Percentiles rank a stretch among this genome's conserved stretches.
These are phyloP conservation scores for Thalia dealbata DNA, from an alignment of 176 grass and related monocot species.

Conservation along the genomic window DNA sequence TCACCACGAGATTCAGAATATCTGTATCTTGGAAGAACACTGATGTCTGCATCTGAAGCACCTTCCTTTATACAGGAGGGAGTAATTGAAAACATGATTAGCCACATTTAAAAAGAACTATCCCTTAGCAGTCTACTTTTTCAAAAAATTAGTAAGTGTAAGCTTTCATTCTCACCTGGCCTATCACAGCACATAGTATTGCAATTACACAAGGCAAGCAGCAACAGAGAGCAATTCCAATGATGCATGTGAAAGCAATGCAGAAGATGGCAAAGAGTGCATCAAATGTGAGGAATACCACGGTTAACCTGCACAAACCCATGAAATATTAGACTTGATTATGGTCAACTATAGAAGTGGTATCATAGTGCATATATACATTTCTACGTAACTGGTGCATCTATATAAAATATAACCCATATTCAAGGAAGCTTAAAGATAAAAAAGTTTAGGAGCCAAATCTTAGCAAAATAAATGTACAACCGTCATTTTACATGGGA, in stretches of 20 bases:
- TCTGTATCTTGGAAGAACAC: constrained; percentile 81
- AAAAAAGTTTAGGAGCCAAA: not conserved
- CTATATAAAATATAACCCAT: not conserved
- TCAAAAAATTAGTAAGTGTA: not conserved
- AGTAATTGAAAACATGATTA: constrained; percentile 10
- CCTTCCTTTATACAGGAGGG: constrained; percentile 43
- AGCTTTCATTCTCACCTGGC: constrained; percentile 45
- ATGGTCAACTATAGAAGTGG: not conserved
- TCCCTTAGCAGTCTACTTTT: not conserved
- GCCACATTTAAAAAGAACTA: not conserved
- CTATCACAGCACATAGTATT: constrained; percentile 83
- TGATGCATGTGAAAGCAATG: constrained; percentile 69
- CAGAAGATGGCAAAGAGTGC: constrained; percentile 82
- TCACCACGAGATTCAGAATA: constrained; percentile 42
- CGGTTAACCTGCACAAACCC: constrained; percentile 44
- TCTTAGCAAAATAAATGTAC: not conserved
- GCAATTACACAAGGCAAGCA: constrained; percentile 92
- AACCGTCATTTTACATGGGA: not conserved
- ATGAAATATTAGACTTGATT: constrained; percentile 4
- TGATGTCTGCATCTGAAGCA: constrained; percentile 85
- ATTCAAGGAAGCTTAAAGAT: not conserved
- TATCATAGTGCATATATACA: not conserved
- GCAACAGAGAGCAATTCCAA: constrained; percentile 92
- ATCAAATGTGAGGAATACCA: constrained; percentile 83
- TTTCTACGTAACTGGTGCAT: not conserved